These are phyloP conservation scores for Coemansia sp. DNA, from an alignment of 192 early-diverging fungal genomes.

Conservation along the genomic window DNA sequence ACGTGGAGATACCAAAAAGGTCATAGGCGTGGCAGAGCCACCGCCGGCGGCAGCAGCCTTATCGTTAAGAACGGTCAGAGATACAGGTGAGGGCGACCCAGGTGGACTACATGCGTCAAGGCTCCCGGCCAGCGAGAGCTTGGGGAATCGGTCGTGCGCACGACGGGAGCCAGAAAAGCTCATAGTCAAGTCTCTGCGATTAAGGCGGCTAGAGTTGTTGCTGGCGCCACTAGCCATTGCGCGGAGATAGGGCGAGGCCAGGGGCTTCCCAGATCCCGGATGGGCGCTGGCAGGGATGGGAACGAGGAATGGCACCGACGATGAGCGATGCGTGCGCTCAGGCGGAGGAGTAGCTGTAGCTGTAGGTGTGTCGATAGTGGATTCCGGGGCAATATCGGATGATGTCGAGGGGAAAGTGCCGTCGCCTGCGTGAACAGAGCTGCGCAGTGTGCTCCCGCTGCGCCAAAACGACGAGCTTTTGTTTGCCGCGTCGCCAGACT, in stretches of 20 bases:
- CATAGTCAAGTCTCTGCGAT: slow-evolving; percentile 19
- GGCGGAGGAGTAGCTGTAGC: neutral
- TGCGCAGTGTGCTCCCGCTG: slow-evolving; percentile 24
- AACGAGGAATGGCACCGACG: slow-evolving; percentile 51
- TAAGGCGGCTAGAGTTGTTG: slow-evolving; percentile 18
- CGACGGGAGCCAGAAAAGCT: slow-evolving; percentile 25
- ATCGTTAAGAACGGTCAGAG: slow-evolving; percentile 22
- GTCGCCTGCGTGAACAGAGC: slow-evolving; percentile 17
- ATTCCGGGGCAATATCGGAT: neutral
- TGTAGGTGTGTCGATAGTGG: neutral
- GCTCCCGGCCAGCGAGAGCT: slow-evolving; percentile 28
- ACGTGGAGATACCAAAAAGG: slow-evolving; percentile 53
- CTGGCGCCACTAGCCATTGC: slow-evolving; percentile 43
- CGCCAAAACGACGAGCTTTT: slow-evolving; percentile 44
- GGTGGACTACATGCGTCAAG: slow-evolving; percentile 22
- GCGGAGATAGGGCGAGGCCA: slow-evolving; percentile 48
- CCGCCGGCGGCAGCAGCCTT: slow-evolving; percentile 3
- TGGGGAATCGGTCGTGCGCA: slow-evolving; percentile 39
- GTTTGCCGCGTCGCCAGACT: slow-evolving; percentile 19
- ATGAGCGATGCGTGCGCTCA: slow-evolving; percentile 56
- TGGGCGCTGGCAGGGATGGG: slow-evolving; percentile 26
- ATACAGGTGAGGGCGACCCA: slow-evolving; percentile 31
- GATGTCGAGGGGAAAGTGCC: slow-evolving; percentile 3
- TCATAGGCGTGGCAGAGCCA: slow-evolving; percentile 39
- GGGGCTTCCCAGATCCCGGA: slow-evolving; percentile 13